Conservation (phyloP, 176 grass and related monocot genomes). For the Carex parvula region DNA sequence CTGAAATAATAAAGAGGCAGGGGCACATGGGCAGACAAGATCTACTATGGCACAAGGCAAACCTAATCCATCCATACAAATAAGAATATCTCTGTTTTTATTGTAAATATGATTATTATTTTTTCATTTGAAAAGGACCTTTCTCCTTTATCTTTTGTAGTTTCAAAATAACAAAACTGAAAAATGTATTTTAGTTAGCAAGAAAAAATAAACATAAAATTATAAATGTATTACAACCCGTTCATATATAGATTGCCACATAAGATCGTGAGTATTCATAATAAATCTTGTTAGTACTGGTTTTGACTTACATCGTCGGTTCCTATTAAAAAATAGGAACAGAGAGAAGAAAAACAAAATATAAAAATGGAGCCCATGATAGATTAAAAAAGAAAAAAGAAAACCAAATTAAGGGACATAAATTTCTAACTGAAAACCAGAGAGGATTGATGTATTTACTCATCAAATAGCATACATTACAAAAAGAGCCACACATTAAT, state of each 20-base stretch:
- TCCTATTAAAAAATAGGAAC: background rate
- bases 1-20: constrained; percentile 19
- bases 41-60: constrained; percentile 19
- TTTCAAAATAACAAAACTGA: background rate
- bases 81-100: background rate
- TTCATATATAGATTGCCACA: background rate
- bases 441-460: background rate
- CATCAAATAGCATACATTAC: constrained; percentile 15
- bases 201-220: background rate
- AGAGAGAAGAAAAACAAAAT: background rate
- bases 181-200: background rate
- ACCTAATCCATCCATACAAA: background rate
- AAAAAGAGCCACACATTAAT: background rate
- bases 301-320: background rate
- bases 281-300: background rate
- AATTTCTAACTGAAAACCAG: background rate
- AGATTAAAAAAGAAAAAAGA: background rate
- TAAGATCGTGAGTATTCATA: background rate
- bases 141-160: background rate
- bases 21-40: constrained; percentile 28
- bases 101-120: background rate
- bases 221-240: background rate
- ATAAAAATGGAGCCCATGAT: background rate
- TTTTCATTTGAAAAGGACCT: background rate
- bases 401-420: no score